These are phyloP conservation scores for Chrysoporthe austroafricana DNA, from an alignment of 2,329 filamentous ascomycete genomes.

Conservation along the genomic window DNA sequence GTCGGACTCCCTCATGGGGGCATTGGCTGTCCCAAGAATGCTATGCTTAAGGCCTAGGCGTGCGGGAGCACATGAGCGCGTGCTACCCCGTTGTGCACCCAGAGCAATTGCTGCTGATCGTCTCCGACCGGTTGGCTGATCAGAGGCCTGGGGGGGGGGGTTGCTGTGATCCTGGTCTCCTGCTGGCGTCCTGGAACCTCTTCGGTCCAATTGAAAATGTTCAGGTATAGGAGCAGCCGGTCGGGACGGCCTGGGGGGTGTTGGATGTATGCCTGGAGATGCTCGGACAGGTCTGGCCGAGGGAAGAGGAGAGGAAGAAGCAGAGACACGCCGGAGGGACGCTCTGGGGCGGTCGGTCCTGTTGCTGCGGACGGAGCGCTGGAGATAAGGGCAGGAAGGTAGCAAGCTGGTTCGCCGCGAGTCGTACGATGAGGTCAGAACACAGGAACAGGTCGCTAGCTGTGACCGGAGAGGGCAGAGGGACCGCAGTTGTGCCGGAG, in stretches of 20 bases:
- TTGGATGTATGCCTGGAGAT: background rate
- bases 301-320: background rate
- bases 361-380: background rate
- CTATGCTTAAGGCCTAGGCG: conserved; percentile 17
- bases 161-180: background rate
- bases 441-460: background rate
- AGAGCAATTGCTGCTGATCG: conserved; percentile 11
- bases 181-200: background rate
- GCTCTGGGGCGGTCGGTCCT: background rate
- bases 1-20: conserved; percentile 26
- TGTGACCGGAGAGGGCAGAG: background rate
- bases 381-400: background rate
- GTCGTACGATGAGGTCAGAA: background rate
- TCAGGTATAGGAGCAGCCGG: background rate
- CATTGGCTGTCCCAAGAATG: conserved; percentile 22
- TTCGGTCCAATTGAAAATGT: background rate
- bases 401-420: conserved; percentile 3
- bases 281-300: background rate
- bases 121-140: background rate
- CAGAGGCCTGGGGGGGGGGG: background rate
- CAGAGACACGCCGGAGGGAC: background rate
- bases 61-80: conserved; percentile 20
- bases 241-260: background rate
- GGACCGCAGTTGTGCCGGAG: background rate
- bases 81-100: conserved; percentile 10